These are phyloP conservation scores for Alternaria panax DNA, from an alignment of 2,329 filamentous ascomycete species.

Conservation along the genomic window DNA sequence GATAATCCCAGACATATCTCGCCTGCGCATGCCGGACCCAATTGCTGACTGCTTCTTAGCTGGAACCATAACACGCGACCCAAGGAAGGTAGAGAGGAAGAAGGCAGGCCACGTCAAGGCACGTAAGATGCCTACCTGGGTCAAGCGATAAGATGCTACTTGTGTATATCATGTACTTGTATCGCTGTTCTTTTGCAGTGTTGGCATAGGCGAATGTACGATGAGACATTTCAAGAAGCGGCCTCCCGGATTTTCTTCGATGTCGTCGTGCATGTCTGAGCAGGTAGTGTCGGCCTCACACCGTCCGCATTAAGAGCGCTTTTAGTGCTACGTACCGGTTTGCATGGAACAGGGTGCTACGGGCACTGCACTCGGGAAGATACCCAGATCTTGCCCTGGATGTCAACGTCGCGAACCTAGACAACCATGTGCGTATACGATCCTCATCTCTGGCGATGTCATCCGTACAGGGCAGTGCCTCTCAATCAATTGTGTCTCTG, in stretches of 20 bases:
- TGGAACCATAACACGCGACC: conserved; percentile 89
- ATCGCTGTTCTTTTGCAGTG: conserved; percentile 16
- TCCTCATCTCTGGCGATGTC: neutral
- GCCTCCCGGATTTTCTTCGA: neutral
- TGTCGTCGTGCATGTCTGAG: neutral
- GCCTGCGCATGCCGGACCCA: conserved; percentile 16
- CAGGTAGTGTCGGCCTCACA: neutral
- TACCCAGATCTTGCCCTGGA: neutral
- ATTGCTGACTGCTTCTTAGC: conserved; percentile 67
- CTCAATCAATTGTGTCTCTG: neutral
- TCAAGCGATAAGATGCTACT: conserved; percentile 70
- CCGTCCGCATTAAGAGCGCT: neutral
- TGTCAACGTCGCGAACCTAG: neutral
- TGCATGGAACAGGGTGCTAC: neutral
- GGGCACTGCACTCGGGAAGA: neutral
- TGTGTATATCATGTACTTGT: conserved; percentile 39
- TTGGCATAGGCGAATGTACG: conserved; percentile 25
- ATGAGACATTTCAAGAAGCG: conserved; percentile 6
- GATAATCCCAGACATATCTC: conserved; percentile 11
- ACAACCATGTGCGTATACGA: conserved; percentile 1
- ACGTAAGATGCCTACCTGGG: conserved; percentile 97
- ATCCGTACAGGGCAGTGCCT: neutral
- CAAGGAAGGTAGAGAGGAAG: conserved; percentile 94
- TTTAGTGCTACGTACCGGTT: neutral
- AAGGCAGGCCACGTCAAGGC: conserved; percentile 96